Evolutionary conservation across 495 filamentous ascomycete genomes (phyloP).

Genomic region (Penicillium goetzii): DNA sequence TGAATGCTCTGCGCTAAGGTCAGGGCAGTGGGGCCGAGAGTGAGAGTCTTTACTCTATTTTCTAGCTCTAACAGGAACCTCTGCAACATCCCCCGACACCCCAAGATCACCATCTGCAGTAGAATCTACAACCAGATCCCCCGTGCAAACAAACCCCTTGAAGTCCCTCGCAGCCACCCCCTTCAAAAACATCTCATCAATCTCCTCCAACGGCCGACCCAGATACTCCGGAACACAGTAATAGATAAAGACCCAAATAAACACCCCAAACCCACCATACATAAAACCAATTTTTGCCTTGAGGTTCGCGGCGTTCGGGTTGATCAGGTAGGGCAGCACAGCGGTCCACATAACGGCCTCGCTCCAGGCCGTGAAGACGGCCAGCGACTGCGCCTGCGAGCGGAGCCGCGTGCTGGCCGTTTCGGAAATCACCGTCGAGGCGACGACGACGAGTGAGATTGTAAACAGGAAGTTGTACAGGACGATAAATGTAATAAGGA

Average conservation of each 20-base stretch:
- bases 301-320: constrained; percentile 7
- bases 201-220: constrained; percentile 11
- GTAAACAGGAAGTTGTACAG: not conserved
- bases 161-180: constrained; percentile 1
- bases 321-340: constrained; percentile 13
- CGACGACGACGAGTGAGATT: not conserved
- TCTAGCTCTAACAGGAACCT: too few relatives aligned
- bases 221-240: constrained; percentile 9
- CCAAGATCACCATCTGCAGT: too few relatives aligned
- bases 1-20: too few relatives aligned
- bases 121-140: too few relatives aligned
- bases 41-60: too few relatives aligned
- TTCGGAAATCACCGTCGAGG: not conserved
- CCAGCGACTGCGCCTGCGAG: not conserved
- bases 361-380: not conserved
- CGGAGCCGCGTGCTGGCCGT: not conserved
- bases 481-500: not conserved
- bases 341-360: constrained; percentile 13
- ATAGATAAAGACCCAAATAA: not conserved
- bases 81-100: too few relatives aligned
- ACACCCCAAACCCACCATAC: constrained; percentile 7
- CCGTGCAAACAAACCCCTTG: constrained; percentile 1
- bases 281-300: constrained; percentile 17
- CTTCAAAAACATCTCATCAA: constrained; percentile 14
- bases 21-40: too few relatives aligned